These are phyloP conservation scores for Castanea mollissima DNA, from an alignment of 306 rosid genomes.

Conservation along the genomic window DNA sequence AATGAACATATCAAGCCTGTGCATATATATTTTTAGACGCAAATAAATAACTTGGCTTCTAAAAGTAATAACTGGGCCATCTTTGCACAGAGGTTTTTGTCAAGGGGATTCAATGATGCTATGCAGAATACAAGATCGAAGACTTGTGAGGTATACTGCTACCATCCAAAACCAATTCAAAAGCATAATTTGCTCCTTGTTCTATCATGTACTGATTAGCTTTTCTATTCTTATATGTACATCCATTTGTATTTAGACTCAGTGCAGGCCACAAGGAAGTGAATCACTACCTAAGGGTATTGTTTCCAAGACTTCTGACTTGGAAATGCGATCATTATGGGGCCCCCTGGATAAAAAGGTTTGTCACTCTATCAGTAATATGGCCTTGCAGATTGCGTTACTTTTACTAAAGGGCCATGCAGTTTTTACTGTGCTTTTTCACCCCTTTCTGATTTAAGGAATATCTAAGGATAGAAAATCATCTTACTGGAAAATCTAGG, in stretches of 20 bases:
- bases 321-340: conserved; percentile 41
- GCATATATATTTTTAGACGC: background rate
- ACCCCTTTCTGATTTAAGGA: background rate
- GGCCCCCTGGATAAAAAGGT: conserved; percentile 17
- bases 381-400: too few species aligned
- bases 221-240: background rate
- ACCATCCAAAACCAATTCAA: background rate
- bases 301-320: conserved; percentile 36
- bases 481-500: too few species aligned
- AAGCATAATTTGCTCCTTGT: background rate
- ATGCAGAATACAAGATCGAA: conserved; percentile 11
- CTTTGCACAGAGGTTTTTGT: conserved; percentile 20
- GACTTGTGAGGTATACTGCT: conserved; percentile 25
- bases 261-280: conserved; percentile 20
- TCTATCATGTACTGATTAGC: background rate
- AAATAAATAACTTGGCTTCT: background rate
- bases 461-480: too few species aligned
- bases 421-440: background rate
- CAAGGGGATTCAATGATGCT: conserved; percentile 16
- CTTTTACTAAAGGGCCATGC: background rate
- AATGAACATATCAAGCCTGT: background rate
- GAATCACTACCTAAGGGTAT: conserved; percentile 41
- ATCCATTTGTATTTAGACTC: conserved; percentile 6
- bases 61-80: background rate
- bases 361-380: background rate